These are phyloP conservation scores for Ambrosia hybrid DNA, from an alignment of 140 eudicot species.

Conservation along the genomic window DNA sequence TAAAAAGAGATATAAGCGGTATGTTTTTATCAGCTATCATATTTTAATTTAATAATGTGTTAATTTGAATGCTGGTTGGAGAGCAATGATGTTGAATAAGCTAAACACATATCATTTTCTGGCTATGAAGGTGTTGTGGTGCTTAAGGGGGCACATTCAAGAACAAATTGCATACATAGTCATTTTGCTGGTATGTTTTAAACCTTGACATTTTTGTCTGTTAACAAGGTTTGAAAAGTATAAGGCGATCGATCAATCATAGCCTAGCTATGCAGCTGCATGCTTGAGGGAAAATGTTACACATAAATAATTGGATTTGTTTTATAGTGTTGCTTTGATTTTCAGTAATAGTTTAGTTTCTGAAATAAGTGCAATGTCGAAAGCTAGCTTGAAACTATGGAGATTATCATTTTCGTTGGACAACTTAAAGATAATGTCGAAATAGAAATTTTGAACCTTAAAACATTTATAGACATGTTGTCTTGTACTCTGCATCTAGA, in stretches of 20 bases:
- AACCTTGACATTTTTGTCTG: constrained; percentile 15
- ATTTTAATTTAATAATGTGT: neutral
- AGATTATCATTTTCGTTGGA: constrained; percentile 18
- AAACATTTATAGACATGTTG: neutral
- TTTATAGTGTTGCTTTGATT: constrained; percentile 15
- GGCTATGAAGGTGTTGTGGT: constrained; percentile 65
- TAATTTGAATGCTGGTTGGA: neutral
- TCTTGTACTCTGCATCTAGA: neutral
- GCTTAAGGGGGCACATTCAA: constrained; percentile 30
- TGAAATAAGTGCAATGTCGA: constrained; percentile 17
- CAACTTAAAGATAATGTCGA: constrained; percentile 15
- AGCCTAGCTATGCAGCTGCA: neutral
- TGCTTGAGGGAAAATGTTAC: constrained; percentile 14
- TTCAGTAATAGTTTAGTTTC: constrained; percentile 18
- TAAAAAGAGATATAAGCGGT: constrained; percentile 87
- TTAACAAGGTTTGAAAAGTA: constrained; percentile 5
- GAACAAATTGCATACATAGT: neutral
- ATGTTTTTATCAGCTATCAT: constrained; percentile 10
- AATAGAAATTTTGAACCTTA: constrained; percentile 6
- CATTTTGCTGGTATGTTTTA: constrained; percentile 23
- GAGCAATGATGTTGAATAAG: neutral
- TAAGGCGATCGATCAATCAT: constrained; percentile 2
- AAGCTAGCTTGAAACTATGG: constrained; percentile 19
- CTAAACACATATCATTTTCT: constrained; percentile 1
- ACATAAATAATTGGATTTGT: neutral